Conservation (phyloP, 305 asterid genomes). For the Andrographis paniculata region DNA sequence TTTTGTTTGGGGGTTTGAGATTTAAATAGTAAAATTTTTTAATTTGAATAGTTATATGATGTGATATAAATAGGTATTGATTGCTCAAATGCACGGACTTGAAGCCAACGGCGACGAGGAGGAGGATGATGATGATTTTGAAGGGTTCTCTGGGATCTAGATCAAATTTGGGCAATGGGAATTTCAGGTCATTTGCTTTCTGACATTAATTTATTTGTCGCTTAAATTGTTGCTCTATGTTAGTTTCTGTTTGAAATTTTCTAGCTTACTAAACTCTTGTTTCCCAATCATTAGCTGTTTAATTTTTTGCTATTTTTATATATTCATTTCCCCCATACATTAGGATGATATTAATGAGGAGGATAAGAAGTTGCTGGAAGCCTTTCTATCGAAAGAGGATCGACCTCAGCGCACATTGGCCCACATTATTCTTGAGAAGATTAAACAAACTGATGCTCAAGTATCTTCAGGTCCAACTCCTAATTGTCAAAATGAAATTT, state of each 20-base stretch:
- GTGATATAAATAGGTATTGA: no score
- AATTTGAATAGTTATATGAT: no score
- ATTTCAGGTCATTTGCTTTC: constrained; percentile 36
- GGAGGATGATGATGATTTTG: constrained; percentile 57
- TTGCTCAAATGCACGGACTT: constrained; percentile 20
- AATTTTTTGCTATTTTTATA: not conserved
- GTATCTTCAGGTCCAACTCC: constrained; percentile 65
- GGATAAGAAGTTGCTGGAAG: constrained; percentile 65
- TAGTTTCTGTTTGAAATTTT: no score
- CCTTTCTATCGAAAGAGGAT: constrained; percentile 55
- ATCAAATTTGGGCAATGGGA: constrained; percentile 57
- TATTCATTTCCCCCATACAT: not conserved
- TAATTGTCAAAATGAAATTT: not conserved
- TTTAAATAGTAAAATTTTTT: no score
- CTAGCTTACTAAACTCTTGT: no score
- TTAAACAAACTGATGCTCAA: constrained; percentile 65
- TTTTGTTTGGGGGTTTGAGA: no score
- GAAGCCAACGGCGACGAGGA: constrained; percentile 43
- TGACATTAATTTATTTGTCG: no score
- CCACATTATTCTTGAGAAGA: constrained; percentile 57
- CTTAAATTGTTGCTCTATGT: no score
- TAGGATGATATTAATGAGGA: constrained; percentile 66
- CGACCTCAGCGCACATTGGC: constrained; percentile 71
- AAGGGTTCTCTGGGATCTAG: constrained; percentile 60
- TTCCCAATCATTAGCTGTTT: not conserved